A percentile compares a stretch with the other conserved stretches of the same genome.
phyloP scores from a whole-genome alignment of 2,329 filamentous ascomycete genomes.

The Sporothrix brasiliensis region DNA sequence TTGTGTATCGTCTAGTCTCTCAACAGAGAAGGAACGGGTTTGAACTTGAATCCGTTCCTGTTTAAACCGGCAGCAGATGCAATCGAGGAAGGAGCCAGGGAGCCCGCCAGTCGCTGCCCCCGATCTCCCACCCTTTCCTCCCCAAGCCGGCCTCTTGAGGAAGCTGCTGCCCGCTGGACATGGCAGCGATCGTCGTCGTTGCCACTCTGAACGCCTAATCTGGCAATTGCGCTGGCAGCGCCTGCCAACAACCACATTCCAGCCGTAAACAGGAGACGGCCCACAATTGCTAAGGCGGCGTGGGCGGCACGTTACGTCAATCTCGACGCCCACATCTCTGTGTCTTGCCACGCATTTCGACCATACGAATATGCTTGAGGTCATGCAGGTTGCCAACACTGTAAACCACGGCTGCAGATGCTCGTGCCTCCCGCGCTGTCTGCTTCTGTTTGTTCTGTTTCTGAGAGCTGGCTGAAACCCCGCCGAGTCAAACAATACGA shows the following conservation, averaged over 20 bases:
- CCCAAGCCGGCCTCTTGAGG: not conserved
- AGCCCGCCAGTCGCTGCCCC: slow-evolving; percentile 7
- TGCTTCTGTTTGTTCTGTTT: not conserved
- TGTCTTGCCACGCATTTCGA: not conserved
- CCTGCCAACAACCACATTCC: slow-evolving; percentile 8
- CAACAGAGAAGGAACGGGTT: not conserved
- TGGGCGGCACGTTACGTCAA: not conserved
- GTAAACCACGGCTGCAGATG: not conserved
- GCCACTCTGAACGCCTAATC: not conserved
- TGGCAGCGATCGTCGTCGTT: slow-evolving; percentile 26
- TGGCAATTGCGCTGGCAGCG: slow-evolving; percentile 1
- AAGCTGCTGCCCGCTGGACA: slow-evolving; percentile 11
- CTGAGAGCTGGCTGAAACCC: slow-evolving; percentile 1
- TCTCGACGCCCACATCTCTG: not conserved
- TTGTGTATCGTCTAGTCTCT: not conserved
- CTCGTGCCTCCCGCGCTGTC: not conserved
- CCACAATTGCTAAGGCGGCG: not conserved
- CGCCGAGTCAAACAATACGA: not conserved
- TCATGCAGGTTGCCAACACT: not conserved
- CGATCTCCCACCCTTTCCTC: not conserved
- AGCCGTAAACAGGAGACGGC: not conserved
- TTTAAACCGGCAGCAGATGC: not conserved
- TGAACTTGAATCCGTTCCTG: not conserved
- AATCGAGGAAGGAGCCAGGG: slow-evolving; percentile 1
- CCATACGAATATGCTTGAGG: too few species aligned